A percentile compares a stretch with the other conserved stretches of the same genome.
Evolutionary conservation across 495 filamentous ascomycete genomes (phyloP).

Genomic region (Neurospora discreta): DNA sequence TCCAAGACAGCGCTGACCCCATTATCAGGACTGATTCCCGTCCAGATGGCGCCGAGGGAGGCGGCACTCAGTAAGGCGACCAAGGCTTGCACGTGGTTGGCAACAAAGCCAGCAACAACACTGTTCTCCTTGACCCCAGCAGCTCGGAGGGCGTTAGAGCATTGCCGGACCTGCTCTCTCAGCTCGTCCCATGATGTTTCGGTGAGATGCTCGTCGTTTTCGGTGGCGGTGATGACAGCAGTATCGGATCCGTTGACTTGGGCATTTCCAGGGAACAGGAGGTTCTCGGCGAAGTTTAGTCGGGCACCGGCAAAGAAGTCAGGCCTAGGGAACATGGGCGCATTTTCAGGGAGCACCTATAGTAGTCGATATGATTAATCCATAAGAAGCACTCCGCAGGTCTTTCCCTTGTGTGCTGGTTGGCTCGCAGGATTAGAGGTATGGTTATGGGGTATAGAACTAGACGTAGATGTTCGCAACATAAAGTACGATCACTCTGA

Average conservation of each 20-base stretch:
- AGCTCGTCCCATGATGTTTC: slow-evolving; percentile 71
- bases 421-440: neutral
- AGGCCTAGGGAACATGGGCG: slow-evolving; percentile 74
- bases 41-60: slow-evolving; percentile 81
- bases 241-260: slow-evolving; percentile 42
- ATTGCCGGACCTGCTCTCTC: slow-evolving; percentile 61
- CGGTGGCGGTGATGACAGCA: slow-evolving; percentile 66
- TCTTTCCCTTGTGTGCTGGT: neutral
- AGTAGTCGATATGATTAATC: neutral
- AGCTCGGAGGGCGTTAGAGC: slow-evolving; percentile 57
- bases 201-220: slow-evolving; percentile 48
- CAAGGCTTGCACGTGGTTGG: slow-evolving; percentile 74
- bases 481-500: neutral
- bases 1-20: slow-evolving; percentile 67
- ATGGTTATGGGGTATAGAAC: neutral
- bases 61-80: slow-evolving; percentile 78
- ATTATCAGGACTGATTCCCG: slow-evolving; percentile 74
- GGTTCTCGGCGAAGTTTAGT: slow-evolving; percentile 87
- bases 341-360: slow-evolving; percentile 56
- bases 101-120: slow-evolving; percentile 71
- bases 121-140: slow-evolving; percentile 58
- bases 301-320: slow-evolving; percentile 67
- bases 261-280: slow-evolving; percentile 58
- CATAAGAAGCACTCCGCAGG: neutral
- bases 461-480: neutral